phyloP scores from a whole-genome alignment of 129 eudicot species.

The Flaveria trinervia region DNA sequence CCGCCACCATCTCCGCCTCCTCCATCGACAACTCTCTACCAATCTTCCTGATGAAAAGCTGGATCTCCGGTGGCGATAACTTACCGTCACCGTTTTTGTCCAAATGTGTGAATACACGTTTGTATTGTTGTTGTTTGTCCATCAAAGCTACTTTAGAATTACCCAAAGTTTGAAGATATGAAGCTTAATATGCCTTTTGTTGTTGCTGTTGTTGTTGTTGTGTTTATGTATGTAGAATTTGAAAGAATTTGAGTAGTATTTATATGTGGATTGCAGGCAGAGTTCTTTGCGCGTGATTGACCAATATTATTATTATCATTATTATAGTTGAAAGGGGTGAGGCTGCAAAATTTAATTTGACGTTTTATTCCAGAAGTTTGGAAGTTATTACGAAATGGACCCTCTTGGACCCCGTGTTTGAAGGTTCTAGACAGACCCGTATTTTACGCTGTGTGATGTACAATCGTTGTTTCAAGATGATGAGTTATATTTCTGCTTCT shows the following conservation, averaged over 20 bases:
- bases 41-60: conserved; percentile 40
- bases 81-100: conserved; percentile 62
- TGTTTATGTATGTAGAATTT: not conserved
- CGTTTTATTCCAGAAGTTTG: not conserved
- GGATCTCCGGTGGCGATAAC: conserved; percentile 55
- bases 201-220: too few relatives aligned
- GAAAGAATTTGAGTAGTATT: not conserved
- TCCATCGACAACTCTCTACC: conserved; percentile 41
- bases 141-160: not conserved
- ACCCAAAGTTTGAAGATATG: not conserved
- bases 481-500: too few relatives aligned
- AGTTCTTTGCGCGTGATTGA: not conserved
- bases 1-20: conserved; percentile 59
- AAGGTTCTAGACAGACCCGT: not conserved
- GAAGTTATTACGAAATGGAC: not conserved
- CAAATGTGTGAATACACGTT: conserved; percentile 50
- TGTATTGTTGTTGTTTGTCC: conserved; percentile 44
- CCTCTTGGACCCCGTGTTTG: not conserved
- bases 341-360: not conserved
- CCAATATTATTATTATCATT: not conserved
- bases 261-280: not conserved
- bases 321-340: too few relatives aligned
- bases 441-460: not conserved
- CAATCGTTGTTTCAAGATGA: too few relatives aligned
- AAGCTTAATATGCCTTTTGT: too few relatives aligned